Percentiles rank a stretch among this genome's conserved stretches.
phyloP scores from a whole-genome alignment of 1,284 basidiomycete genomes.

The Ceratorhiza oryzae-sativae region DNA sequence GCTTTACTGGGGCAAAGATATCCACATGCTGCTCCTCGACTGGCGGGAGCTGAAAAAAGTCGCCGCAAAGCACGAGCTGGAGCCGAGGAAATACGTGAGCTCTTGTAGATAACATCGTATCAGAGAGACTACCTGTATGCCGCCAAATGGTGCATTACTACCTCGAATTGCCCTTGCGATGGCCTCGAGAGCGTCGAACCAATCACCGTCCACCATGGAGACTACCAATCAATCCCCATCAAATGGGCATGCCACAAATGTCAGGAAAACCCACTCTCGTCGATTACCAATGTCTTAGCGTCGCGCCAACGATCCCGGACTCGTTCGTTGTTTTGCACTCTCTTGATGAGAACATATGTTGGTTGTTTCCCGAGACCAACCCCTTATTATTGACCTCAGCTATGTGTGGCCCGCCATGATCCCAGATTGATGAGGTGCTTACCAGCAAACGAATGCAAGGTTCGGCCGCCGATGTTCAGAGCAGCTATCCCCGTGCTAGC shows the following conservation, averaged over 20 bases:
- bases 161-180: slow-evolving; percentile 72
- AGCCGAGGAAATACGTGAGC: slow-evolving; percentile 44
- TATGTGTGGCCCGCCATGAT: too few relatives aligned
- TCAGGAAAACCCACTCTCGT: slow-evolving; percentile 73
- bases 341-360: slow-evolving; percentile 67
- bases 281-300: slow-evolving; percentile 87
- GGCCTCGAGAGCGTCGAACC: slow-evolving; percentile 86
- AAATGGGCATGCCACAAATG: not conserved
- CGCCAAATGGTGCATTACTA: slow-evolving; percentile 82
- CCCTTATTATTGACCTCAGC: too few relatives aligned
- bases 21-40: slow-evolving; percentile 63
- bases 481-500: slow-evolving; percentile 92
- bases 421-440: too few relatives aligned
- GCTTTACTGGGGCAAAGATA: slow-evolving; percentile 37
- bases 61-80: slow-evolving; percentile 83
- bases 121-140: slow-evolving; percentile 74
- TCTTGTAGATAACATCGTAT: slow-evolving; percentile 9
- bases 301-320: slow-evolving; percentile 72
- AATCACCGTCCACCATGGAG: slow-evolving; percentile 94
- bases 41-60: slow-evolving; percentile 94
- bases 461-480: slow-evolving; percentile 92
- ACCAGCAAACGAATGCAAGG: slow-evolving; percentile 89
- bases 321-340: slow-evolving; percentile 75
- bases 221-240: slow-evolving; percentile 71
- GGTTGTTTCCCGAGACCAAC: slow-evolving; percentile 83